phyloP scores from a whole-genome alignment of 345 rosid species.

The Pistacia atlantica region DNA sequence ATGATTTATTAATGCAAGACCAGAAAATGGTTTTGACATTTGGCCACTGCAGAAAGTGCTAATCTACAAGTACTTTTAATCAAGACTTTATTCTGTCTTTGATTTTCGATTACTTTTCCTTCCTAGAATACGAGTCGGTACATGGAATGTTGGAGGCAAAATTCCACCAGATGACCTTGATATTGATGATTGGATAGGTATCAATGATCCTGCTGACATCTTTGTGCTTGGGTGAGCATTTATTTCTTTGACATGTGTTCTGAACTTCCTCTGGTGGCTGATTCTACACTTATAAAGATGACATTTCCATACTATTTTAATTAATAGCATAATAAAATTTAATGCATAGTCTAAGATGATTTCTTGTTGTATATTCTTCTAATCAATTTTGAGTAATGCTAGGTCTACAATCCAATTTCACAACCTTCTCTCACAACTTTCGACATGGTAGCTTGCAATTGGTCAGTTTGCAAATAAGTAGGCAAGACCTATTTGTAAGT shows the following conservation, averaged over 20 bases:
- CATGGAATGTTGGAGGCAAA: slow-evolving; percentile 95
- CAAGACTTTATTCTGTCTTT: neutral
- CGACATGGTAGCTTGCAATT: too few species aligned
- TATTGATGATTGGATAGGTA: slow-evolving; percentile 85
- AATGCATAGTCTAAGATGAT: neutral
- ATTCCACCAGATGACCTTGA: slow-evolving; percentile 84
- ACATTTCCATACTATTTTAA: neutral
- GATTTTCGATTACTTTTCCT: neutral
- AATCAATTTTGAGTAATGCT: too few species aligned
- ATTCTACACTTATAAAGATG: neutral
- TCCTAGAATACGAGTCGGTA: slow-evolving; percentile 68
- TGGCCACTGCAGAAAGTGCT: neutral
- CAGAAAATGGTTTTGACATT: neutral
- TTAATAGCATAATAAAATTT: neutral
- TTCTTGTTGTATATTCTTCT: neutral
- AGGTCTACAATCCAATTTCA: too few species aligned
- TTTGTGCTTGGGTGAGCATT: slow-evolving; percentile 73
- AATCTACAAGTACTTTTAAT: neutral
- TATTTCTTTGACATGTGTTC: slow-evolving; percentile 10
- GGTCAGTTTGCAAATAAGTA: too few species aligned
- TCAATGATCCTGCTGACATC: slow-evolving; percentile 80
- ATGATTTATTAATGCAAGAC: neutral
- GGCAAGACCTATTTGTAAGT: too few species aligned
- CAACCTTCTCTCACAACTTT: too few species aligned
- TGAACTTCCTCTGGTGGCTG: neutral